These are phyloP conservation scores for Fusarium humuli DNA, from an alignment of 2,329 filamentous ascomycete genomes.

Conservation along the genomic window DNA sequence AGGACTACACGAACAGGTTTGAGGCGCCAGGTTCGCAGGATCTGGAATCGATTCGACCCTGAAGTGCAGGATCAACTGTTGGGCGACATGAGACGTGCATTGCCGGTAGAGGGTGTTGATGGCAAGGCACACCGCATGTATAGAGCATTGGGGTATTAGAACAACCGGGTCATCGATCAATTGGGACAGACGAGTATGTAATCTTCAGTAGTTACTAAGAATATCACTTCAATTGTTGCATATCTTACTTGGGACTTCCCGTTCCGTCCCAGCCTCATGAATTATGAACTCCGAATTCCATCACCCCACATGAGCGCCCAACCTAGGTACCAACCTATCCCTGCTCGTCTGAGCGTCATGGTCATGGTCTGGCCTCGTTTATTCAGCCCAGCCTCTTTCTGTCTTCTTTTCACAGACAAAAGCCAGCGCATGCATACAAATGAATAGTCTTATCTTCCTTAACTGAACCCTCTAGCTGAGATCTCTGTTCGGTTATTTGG, in stretches of 20 bases:
- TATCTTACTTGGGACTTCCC: conserved; percentile 4
- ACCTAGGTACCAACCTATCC: conserved; percentile 23
- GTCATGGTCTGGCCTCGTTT: conserved; percentile 34
- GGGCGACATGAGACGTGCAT: conserved; percentile 29
- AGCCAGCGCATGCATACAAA: conserved; percentile 32
- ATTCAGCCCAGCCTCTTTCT: conserved; percentile 40
- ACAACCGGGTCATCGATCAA: neutral
- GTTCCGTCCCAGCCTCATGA: conserved; percentile 41
- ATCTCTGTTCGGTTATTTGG: conserved; percentile 11
- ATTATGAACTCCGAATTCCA: conserved; percentile 32
- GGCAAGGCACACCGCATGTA: conserved; percentile 40
- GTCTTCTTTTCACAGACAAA: conserved; percentile 36
- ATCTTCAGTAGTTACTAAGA: conserved; percentile 19
- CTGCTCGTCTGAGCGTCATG: conserved; percentile 40
- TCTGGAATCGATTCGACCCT: conserved; percentile 42
- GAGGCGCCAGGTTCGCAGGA: conserved; percentile 26
- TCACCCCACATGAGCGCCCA: conserved; percentile 27
- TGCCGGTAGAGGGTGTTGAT: conserved; percentile 20
- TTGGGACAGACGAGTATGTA: neutral
- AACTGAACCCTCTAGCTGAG: conserved; percentile 14
- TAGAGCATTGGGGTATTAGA: conserved; percentile 29
- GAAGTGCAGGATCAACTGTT: conserved; percentile 36
- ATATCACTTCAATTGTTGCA: conserved; percentile 34
- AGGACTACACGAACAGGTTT: conserved; percentile 13
- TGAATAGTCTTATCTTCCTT: neutral